Evolutionary conservation across 768 basidiomycete genomes (phyloP).

Genomic region (Suillus plorans): DNA sequence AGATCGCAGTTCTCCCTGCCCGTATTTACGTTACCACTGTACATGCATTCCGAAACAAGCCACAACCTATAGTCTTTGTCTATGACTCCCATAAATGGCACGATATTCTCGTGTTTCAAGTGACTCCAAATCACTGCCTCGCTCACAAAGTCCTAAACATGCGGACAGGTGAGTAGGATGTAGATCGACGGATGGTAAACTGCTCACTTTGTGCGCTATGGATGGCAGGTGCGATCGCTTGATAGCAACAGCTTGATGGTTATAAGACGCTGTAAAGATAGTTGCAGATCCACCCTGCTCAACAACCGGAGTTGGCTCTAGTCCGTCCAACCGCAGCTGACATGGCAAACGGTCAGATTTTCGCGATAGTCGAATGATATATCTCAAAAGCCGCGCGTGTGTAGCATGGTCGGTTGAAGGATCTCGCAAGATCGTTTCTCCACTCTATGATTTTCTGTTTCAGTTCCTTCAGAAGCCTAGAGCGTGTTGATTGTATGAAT

Average conservation of each 20-base stretch:
- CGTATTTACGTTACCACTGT: constrained; percentile 18
- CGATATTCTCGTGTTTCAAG: constrained; percentile 25
- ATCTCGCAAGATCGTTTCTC: constrained; percentile 14
- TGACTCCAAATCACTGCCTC: constrained; percentile 30
- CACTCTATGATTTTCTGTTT: constrained; percentile 11
- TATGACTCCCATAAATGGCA: constrained; percentile 24
- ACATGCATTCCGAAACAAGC: constrained; percentile 25
- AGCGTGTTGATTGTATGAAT: background rate
- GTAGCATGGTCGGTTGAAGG: constrained; percentile 8
- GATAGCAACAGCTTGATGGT: constrained; percentile 21
- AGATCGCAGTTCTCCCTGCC: background rate
- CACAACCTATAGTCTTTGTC: constrained; percentile 13
- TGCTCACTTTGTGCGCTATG: background rate
- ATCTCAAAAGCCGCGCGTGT: constrained; percentile 13
- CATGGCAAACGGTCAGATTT: constrained; percentile 25
- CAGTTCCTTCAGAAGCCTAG: constrained; percentile 10
- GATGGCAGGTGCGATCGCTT: constrained; percentile 15
- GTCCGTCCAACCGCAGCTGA: background rate
- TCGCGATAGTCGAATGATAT: constrained; percentile 29
- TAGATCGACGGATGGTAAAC: background rate
- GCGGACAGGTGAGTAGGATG: background rate
- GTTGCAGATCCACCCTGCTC: constrained; percentile 20
- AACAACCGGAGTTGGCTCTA: constrained; percentile 2
- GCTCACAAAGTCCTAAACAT: constrained; percentile 20
- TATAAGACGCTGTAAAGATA: constrained; percentile 18